These are phyloP conservation scores for Paspalum vaginatum DNA, from an alignment of 176 grass and related monocot genomes.

Conservation along the genomic window DNA sequence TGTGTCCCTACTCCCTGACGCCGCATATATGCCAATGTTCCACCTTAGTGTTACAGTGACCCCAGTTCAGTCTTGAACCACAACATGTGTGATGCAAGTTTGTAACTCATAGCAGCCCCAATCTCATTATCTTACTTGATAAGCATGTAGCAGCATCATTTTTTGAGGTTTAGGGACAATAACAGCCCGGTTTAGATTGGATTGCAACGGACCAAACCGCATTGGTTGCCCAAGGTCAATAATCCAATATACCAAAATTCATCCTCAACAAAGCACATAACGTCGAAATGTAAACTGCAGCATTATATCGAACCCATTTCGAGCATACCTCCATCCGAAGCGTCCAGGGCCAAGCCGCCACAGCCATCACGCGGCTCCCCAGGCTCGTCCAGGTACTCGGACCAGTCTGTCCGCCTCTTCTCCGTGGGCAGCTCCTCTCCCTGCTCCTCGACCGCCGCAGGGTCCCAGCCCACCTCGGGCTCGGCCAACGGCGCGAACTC, in stretches of 20 bases:
- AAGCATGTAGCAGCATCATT: not conserved
- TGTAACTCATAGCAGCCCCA: not conserved
- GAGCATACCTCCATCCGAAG: conserved; percentile 41
- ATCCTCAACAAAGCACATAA: not conserved
- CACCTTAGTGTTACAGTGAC: not conserved
- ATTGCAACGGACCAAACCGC: not conserved
- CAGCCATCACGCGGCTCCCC: conserved; percentile 17
- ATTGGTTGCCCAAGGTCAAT: not conserved
- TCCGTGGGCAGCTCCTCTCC: not conserved
- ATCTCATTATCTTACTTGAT: not conserved
- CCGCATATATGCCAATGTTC: not conserved
- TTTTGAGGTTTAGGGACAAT: not conserved
- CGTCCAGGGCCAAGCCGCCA: not conserved
- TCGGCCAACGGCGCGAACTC: conserved; percentile 30
- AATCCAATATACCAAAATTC: not conserved
- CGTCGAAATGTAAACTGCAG: not conserved
- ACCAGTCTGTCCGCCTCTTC: conserved; percentile 72
- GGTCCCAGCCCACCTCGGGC: not conserved
- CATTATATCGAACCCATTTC: conserved; percentile 28
- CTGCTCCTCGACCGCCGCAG: not conserved
- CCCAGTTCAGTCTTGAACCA: not conserved
- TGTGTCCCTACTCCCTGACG: not conserved
- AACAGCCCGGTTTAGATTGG: not conserved
- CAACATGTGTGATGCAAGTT: not conserved
- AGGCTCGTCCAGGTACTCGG: conserved; percentile 67